A percentile compares a stretch with the other conserved stretches of the same genome.
phyloP scores from a whole-genome alignment of 75 land plant species.

The Pinus tabuliformis region DNA sequence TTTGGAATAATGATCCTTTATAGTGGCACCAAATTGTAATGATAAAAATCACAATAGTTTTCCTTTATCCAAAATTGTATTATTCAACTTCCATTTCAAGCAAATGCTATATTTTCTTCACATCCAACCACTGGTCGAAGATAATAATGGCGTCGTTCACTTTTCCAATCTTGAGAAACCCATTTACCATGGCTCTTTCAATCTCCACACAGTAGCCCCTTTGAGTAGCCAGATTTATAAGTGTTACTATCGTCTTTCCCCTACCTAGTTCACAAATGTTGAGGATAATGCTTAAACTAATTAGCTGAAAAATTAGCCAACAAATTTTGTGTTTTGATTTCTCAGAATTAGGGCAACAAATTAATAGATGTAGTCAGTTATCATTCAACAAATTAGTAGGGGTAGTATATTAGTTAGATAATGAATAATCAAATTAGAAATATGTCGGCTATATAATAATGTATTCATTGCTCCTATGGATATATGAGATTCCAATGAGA shows the following conservation, averaged over 20 bases:
- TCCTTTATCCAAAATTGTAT: neutral
- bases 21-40: neutral
- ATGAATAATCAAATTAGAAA: no score
- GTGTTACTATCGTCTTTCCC: conserved; percentile 39
- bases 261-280: conserved; percentile 34
- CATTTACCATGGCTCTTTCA: conserved; percentile 36
- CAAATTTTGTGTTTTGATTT: no score
- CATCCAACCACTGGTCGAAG: conserved; percentile 23
- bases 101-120: neutral
- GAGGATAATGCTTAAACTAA: no score
- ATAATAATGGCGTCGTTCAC: conserved; percentile 52
- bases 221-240: conserved; percentile 40
- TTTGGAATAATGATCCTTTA: no score
- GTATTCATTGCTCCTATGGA: no score
- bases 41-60: neutral
- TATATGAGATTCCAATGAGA: no score
- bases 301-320: no score
- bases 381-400: no score
- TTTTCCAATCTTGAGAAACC: conserved; percentile 44
- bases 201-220: conserved; percentile 25
- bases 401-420: no score
- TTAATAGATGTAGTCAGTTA: no score
- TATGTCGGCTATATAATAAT: no score
- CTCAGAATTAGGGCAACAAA: no score
- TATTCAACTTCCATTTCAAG: conserved; percentile 4